These are phyloP conservation scores for Choanephora cucurbitarum DNA, from an alignment of 371 early-diverging fungal species.

Conservation along the genomic window DNA sequence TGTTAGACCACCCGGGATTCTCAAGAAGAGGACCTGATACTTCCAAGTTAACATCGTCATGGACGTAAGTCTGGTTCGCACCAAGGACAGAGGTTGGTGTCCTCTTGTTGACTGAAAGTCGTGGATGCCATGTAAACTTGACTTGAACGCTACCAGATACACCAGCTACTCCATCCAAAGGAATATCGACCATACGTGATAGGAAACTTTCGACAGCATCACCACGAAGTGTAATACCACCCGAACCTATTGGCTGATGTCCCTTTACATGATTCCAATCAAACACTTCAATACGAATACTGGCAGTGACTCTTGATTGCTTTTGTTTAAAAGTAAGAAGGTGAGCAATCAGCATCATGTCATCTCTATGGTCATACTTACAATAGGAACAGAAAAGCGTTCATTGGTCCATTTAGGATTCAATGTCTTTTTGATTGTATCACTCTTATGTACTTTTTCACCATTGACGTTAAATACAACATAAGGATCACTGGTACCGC, in stretches of 20 bases:
- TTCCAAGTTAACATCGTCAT: slow-evolving; percentile 20
- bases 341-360: neutral
- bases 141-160: slow-evolving; percentile 43
- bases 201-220: slow-evolving; percentile 45
- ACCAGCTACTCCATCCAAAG: slow-evolving; percentile 47
- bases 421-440: slow-evolving; percentile 74
- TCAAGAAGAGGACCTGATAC: slow-evolving; percentile 23
- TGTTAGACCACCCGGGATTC: neutral
- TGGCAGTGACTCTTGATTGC: slow-evolving; percentile 59
- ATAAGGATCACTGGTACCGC: slow-evolving; percentile 81
- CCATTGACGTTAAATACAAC: slow-evolving; percentile 75
- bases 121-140: slow-evolving; percentile 50
- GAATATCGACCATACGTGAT: slow-evolving; percentile 37
- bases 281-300: slow-evolving; percentile 75
- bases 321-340: slow-evolving; percentile 14
- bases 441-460: slow-evolving; percentile 77
- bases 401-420: slow-evolving; percentile 82
- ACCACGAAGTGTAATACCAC: slow-evolving; percentile 46
- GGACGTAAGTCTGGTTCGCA: slow-evolving; percentile 21
- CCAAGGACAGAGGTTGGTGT: slow-evolving; percentile 44
- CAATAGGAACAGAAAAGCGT: slow-evolving; percentile 67
- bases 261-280: slow-evolving; percentile 80
- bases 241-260: slow-evolving; percentile 48
- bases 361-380: no score
- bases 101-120: slow-evolving; percentile 41